Percentiles rank a stretch among this genome's conserved stretches.
These are phyloP conservation scores for Globisporangium splendens DNA, from an alignment of 352 stramenopile genomes.

Conservation along the genomic window DNA sequence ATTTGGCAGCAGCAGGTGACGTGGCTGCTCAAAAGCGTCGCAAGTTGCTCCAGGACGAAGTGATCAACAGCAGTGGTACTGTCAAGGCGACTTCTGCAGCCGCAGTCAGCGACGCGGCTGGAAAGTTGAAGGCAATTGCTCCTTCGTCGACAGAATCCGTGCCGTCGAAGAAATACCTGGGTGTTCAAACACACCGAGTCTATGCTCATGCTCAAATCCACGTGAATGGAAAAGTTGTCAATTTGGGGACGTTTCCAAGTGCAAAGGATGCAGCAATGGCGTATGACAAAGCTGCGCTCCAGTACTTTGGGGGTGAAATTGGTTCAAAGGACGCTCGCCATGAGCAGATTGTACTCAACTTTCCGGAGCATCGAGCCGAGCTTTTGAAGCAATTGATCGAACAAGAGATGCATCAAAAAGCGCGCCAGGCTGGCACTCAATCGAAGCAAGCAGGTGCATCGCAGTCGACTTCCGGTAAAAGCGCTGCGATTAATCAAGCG, in stretches of 20 bases:
- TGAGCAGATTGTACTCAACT: constrained; percentile 70
- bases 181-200: constrained; percentile 64
- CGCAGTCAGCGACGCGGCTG: not conserved
- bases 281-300: constrained; percentile 79
- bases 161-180: constrained; percentile 63
- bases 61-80: not conserved
- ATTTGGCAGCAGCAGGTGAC: not conserved
- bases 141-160: not conserved
- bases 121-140: not conserved
- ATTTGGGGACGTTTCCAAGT: constrained; percentile 68
- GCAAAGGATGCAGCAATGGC: constrained; percentile 66
- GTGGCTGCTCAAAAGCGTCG: constrained; percentile 24
- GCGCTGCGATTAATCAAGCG: constrained; percentile 1
- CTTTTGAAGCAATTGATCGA: constrained; percentile 60
- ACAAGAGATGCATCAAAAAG: constrained; percentile 55
- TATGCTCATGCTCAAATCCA: constrained; percentile 79
- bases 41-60: constrained; percentile 19
- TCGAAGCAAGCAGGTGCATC: constrained; percentile 5
- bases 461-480: not conserved
- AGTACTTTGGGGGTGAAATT: constrained; percentile 60
- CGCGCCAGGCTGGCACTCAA: constrained; percentile 12
- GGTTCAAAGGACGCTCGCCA: constrained; percentile 32
- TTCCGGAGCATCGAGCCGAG: constrained; percentile 59
- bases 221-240: constrained; percentile 73
- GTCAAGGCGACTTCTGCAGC: not conserved